phyloP scores from a whole-genome alignment of 2,329 filamentous ascomycete genomes.

The Purpureocillium lavendulum region DNA sequence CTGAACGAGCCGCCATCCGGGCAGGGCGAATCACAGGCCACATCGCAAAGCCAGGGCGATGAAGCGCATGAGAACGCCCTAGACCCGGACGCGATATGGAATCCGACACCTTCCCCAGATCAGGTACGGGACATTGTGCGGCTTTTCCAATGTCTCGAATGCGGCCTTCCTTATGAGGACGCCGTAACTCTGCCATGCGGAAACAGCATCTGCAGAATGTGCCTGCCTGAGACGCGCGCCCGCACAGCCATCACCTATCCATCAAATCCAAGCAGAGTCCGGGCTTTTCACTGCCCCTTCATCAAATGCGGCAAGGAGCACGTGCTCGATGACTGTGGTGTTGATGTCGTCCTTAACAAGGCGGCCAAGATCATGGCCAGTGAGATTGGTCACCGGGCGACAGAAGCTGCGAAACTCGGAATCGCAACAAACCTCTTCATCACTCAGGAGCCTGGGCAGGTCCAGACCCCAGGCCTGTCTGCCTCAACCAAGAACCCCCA shows the following conservation, averaged over 20 bases:
- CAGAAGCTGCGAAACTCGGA: conserved; percentile 12
- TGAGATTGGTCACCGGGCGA: conserved; percentile 37
- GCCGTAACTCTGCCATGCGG: conserved; percentile 79
- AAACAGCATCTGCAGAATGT: conserved; percentile 65
- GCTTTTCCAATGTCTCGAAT: conserved; percentile 69
- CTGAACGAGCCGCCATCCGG: no score
- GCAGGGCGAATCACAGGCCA: no score
- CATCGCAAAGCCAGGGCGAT: no score
- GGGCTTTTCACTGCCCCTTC: conserved; percentile 70
- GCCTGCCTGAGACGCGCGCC: conserved; percentile 58
- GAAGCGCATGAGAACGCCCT: no score
- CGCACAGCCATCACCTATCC: conserved; percentile 73
- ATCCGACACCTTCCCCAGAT: conserved; percentile 1
- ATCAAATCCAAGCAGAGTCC: conserved; percentile 53
- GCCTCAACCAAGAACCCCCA: no score
- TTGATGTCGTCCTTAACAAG: conserved; percentile 70
- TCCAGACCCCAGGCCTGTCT: no score
- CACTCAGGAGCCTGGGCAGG: conserved; percentile 18
- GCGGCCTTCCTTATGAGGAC: conserved; percentile 57
- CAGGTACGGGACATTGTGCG: conserved; percentile 39
- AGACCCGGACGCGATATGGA: background rate
- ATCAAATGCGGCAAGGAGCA: conserved; percentile 60
- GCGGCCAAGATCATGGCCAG: conserved; percentile 52
- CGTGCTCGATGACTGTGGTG: conserved; percentile 64
- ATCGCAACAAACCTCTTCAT: conserved; percentile 29